Conservation (phyloP, 2,329 filamentous ascomycete genomes). For the Stromatinia cepivora region DNA sequence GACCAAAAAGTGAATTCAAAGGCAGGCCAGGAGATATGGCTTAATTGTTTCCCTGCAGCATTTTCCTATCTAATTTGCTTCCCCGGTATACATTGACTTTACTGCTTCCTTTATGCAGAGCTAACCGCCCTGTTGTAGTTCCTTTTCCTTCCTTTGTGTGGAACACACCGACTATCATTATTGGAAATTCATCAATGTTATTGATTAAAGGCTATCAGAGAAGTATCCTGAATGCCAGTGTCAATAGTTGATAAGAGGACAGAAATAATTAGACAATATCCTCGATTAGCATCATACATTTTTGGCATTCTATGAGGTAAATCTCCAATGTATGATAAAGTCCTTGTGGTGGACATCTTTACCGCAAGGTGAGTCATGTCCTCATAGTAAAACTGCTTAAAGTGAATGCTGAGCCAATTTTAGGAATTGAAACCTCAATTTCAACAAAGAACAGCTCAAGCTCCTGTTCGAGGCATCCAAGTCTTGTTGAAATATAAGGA, state of each 20-base stretch:
- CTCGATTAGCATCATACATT: background rate
- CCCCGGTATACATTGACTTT: background rate
- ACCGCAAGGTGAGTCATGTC: background rate
- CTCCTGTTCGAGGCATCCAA: background rate
- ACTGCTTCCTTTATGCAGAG: conserved; percentile 3
- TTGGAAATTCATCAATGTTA: background rate
- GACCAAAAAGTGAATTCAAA: background rate
- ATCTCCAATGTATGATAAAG: background rate
- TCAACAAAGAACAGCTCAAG: background rate
- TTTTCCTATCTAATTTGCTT: background rate
- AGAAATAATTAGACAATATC: background rate
- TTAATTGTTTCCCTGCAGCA: background rate
- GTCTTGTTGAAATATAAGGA: background rate
- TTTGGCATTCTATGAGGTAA: background rate
- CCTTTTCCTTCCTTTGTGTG: background rate
- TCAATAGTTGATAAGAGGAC: background rate
- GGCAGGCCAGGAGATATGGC: background rate
- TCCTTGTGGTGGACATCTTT: background rate
- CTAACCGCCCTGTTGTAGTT: background rate
- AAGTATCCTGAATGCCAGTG: background rate
- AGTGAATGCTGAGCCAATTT: background rate
- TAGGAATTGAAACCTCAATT: background rate
- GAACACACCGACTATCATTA: background rate
- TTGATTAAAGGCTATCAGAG: too few relatives aligned
- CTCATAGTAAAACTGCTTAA: background rate